A percentile compares a stretch with the other conserved stretches of the same genome.
Evolutionary conservation across 495 filamentous ascomycete genomes (phyloP).

Genomic region (Xylaria castorea): DNA sequence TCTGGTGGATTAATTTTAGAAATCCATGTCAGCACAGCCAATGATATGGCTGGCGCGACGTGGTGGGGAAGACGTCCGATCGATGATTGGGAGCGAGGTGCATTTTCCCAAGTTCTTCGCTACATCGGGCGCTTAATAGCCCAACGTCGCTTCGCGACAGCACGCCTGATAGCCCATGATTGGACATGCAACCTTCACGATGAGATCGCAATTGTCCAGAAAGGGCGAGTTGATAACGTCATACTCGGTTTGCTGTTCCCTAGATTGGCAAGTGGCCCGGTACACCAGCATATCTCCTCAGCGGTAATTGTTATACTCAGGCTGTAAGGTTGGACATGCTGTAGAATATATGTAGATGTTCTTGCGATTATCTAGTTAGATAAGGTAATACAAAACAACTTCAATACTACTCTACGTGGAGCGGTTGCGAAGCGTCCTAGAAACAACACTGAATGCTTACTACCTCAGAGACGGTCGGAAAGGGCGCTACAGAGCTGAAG

Average conservation of each 20-base stretch:
- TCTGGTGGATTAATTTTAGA: constrained; percentile 39
- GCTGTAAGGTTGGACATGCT: not conserved
- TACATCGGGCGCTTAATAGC: constrained; percentile 41
- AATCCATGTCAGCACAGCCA: constrained; percentile 32
- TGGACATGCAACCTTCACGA: constrained; percentile 33
- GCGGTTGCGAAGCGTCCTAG: not conserved
- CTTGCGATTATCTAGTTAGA: not conserved
- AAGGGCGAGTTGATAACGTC: constrained; percentile 8
- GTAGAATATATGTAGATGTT: too few relatives aligned
- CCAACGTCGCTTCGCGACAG: constrained; percentile 31
- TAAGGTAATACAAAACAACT: not conserved
- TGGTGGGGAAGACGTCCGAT: constrained; percentile 29
- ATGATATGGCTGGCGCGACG: constrained; percentile 35
- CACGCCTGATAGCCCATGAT: constrained; percentile 31
- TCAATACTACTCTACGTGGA: not conserved
- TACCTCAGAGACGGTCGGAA: not conserved
- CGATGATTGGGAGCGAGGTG: constrained; percentile 35
- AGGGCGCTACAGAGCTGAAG: not conserved
- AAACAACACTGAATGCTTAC: not conserved
- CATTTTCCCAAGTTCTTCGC: constrained; percentile 11
- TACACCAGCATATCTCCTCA: not conserved
- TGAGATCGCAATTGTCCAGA: constrained; percentile 30
- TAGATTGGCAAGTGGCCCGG: constrained; percentile 5
- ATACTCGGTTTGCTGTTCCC: constrained; percentile 8
- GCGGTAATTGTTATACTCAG: not conserved